Evolutionary conservation across 164 flowering plant species (phyloP), one percentile per base, ranked within the genome.

Genomic region (Malania oleifera): DNA sequence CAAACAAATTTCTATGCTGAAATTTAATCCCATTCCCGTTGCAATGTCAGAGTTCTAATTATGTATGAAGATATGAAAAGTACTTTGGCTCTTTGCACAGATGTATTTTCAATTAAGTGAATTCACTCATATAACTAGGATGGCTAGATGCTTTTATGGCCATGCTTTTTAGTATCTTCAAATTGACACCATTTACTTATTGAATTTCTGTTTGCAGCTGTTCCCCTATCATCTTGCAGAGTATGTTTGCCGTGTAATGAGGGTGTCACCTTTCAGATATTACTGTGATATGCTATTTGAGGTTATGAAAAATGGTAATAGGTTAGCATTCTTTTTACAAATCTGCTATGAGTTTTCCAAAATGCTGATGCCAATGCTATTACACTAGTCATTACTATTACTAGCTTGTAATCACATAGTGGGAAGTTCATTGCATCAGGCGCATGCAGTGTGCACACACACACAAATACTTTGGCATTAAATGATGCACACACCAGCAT

Each of bases 201-300:
- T 55, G 48, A 27, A 14, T 59, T 23, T 45, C 43, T 60, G 49
- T 58, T 64, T 84, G 86, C 95, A 95, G 99, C 73, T 95, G 44
- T 95, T 88, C 72, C 99, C 99, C 12, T 95, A 95, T 71, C 99
- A 95, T 70, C 97, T 91, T 69, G 89, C 95, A 17, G 99, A 88
- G 73, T 88, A 91, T 79, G 82, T 93, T 59, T 90, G 96, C 71
- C 95, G 99, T 62, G 93, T 91, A 18, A 88, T 91, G 99, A 81
- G 99, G 75, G 61, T 93, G 35, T 93, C 99, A 29, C 95, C 97
- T 68, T 93, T 93, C 82, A 81, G 91, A 86, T 93, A 90, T 73
- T 93, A 93, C 76, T 91, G 99, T 68, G 99, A 93, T 67, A 93
- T 90, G 85, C 73, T 93, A 35, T 93, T 90, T 67, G 99, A 93